phyloP scores from a whole-genome alignment of 139 green algal genomes.

The Tetraselmis striata region DNA sequence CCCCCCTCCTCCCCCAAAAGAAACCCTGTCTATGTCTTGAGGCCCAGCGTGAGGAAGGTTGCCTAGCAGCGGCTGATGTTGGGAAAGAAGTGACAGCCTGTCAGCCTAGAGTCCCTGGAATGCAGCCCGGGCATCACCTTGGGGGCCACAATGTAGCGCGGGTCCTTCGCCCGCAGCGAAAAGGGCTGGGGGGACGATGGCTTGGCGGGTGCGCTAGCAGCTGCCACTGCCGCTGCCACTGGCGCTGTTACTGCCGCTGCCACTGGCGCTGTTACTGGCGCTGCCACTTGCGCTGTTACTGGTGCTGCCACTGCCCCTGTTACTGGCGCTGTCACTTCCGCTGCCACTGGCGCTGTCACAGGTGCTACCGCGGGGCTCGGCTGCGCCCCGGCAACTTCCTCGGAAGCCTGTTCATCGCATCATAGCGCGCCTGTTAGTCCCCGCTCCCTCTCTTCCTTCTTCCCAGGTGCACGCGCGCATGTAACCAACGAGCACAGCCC shows the following conservation, averaged over 20 bases:
- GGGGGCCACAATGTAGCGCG: neutral
- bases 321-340: neutral
- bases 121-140: neutral
- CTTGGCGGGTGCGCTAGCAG: neutral
- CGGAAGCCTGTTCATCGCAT: neutral
- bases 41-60: no score
- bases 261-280: neutral
- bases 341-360: neutral
- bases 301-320: neutral
- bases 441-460: neutral
- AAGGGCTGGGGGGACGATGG: neutral
- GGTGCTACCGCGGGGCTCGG: neutral
- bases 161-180: neutral
- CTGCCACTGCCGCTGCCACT: neutral
- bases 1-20: no score
- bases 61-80: neutral
- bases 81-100: neutral
- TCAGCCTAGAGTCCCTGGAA: neutral
- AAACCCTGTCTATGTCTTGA: no score
- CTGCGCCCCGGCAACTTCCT: neutral
- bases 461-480: no score
- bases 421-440: neutral
- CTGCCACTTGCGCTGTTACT: neutral
- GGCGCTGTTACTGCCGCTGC: neutral
- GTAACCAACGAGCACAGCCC: no score